These are phyloP conservation scores for Intubia oerlemansii DNA, from an alignment of 2,329 filamentous ascomycete genomes.

Conservation along the genomic window DNA sequence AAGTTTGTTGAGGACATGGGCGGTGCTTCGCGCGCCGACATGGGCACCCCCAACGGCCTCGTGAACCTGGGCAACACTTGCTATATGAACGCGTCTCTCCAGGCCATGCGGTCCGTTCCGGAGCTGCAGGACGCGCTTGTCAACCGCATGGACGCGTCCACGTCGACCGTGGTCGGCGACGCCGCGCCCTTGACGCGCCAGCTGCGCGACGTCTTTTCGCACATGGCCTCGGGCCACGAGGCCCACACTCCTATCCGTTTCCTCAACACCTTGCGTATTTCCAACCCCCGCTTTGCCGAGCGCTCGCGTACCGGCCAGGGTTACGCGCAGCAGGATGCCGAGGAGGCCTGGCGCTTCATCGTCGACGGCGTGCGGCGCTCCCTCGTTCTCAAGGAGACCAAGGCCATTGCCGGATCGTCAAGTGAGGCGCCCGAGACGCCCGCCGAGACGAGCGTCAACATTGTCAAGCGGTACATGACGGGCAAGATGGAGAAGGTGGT, in stretches of 20 bases:
- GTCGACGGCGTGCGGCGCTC: constrained; percentile 63
- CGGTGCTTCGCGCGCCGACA: constrained; percentile 32
- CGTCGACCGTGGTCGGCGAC: constrained; percentile 30
- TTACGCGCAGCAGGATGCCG: constrained; percentile 94
- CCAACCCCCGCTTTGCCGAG: constrained; percentile 87
- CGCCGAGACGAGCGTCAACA: constrained; percentile 31
- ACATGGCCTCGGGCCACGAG: constrained; percentile 75
- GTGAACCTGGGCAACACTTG: constrained; percentile 94
- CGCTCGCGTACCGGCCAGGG: constrained; percentile 61
- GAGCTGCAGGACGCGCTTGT: constrained; percentile 67
- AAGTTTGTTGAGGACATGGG: constrained; percentile 97
- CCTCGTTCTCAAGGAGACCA: constrained; percentile 44
- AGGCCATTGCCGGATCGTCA: no score
- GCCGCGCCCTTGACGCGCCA: constrained; percentile 50
- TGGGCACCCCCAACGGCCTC: constrained; percentile 47
- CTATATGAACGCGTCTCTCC: constrained; percentile 95
- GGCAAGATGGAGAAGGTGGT: constrained; percentile 61
- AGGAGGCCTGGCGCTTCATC: constrained; percentile 96
- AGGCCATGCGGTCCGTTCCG: constrained; percentile 70
- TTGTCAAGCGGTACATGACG: constrained; percentile 78
- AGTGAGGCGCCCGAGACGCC: no score
- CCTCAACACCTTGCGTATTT: constrained; percentile 52
- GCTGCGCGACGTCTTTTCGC: constrained; percentile 65
- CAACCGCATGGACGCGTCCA: constrained; percentile 24
- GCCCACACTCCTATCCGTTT: constrained; percentile 57